These are phyloP conservation scores for Mortierella sp. DNA, from an alignment of 371 early-diverging fungal genomes.

Conservation along the genomic window DNA sequence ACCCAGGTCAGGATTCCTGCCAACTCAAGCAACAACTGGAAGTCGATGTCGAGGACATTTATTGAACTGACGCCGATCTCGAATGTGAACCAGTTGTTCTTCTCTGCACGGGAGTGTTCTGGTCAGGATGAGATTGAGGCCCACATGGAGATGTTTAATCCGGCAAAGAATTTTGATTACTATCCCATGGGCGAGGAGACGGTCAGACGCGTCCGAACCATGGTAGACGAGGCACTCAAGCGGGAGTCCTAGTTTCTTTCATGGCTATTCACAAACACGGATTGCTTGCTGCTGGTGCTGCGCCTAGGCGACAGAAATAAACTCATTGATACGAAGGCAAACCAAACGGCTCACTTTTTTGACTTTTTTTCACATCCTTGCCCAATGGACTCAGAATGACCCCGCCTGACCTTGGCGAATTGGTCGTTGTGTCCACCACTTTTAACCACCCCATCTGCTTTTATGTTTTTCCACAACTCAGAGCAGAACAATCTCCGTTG, in stretches of 20 bases:
- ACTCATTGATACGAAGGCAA: background rate
- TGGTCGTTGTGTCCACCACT: background rate
- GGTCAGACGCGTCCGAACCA: constrained; percentile 58
- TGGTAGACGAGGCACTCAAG: constrained; percentile 58
- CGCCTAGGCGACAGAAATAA: background rate
- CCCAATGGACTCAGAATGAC: background rate
- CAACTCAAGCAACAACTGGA: constrained; percentile 36
- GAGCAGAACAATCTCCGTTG: background rate
- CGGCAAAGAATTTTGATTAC: constrained; percentile 63
- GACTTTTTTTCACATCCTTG: background rate
- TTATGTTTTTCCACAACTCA: background rate
- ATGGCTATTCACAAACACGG: constrained; percentile 3
- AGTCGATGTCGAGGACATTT: constrained; percentile 59
- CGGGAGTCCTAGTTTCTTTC: background rate
- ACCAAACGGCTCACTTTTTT: background rate
- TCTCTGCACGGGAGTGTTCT: constrained; percentile 46
- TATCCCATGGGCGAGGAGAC: constrained; percentile 67
- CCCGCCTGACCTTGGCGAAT: no score
- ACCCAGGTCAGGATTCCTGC: constrained; percentile 59
- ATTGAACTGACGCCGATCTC: constrained; percentile 54
- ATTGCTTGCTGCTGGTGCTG: background rate
- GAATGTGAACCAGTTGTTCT: background rate
- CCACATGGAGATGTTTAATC: constrained; percentile 70
- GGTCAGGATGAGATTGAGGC: constrained; percentile 62
- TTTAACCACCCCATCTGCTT: background rate